A percentile compares a stretch with the other conserved stretches of the same genome.
phyloP scores from a whole-genome alignment of 1,284 basidiomycete species.

The Heliocybe sulcata region DNA sequence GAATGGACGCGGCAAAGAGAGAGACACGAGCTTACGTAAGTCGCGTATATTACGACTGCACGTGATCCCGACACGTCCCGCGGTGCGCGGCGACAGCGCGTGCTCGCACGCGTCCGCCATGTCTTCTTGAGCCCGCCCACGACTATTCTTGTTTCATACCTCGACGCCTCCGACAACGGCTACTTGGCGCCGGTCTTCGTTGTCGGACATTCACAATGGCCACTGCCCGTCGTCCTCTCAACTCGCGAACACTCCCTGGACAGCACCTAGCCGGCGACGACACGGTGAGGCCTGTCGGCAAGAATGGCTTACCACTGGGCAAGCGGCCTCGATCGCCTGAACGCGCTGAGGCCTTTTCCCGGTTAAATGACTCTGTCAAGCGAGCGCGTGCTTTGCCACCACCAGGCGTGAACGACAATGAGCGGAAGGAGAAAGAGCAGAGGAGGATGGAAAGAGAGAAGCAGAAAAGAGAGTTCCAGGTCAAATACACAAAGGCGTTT shows the following conservation, averaged over 20 bases:
- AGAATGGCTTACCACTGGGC: background rate
- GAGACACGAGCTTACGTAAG: background rate
- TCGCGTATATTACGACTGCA: background rate
- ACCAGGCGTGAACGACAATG: slow-evolving; percentile 17
- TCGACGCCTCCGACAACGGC: background rate
- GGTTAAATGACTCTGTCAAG: slow-evolving; percentile 16
- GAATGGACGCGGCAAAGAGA: background rate
- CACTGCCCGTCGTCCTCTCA: background rate
- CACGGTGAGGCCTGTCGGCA: background rate
- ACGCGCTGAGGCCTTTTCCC: slow-evolving; percentile 26
- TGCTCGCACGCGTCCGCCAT: background rate
- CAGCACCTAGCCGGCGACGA: background rate
- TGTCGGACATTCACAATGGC: slow-evolving; percentile 1
- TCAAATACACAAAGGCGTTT: slow-evolving; percentile 83
- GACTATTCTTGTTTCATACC: background rate
- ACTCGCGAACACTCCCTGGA: background rate
- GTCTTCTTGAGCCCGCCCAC: background rate
- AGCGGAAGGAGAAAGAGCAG: slow-evolving; percentile 33
- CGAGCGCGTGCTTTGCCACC: slow-evolving; percentile 8
- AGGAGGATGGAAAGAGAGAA: slow-evolving; percentile 44
- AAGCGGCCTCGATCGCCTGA: slow-evolving; percentile 69
- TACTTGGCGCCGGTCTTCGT: background rate
- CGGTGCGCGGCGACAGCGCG: background rate
- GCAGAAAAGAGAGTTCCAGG: slow-evolving; percentile 67
- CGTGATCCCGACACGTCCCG: background rate